Evolutionary conservation across 2,329 filamentous ascomycete species (phyloP).

Genomic region (Immersiporthe knoxdaviesiana): DNA sequence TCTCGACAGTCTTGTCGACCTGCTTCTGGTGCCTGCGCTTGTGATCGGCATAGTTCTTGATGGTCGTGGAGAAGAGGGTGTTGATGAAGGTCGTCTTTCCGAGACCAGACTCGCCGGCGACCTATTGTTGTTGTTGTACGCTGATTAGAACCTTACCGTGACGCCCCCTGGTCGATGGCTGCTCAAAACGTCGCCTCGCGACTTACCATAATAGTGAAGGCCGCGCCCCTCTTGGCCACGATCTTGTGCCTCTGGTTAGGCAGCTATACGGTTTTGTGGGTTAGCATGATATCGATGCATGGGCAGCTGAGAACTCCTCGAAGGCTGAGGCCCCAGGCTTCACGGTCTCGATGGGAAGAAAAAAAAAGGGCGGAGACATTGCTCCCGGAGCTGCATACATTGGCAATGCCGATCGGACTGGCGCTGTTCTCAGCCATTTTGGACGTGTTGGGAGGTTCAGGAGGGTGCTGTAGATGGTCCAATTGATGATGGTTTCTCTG

Average conservation of each 20-base stretch:
- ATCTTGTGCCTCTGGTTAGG: conserved; percentile 78
- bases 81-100: conserved; percentile 99
- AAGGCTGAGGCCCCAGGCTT: conserved; percentile 5
- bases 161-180: neutral
- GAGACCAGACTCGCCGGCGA: conserved; percentile 96
- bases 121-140: no score
- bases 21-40: conserved; percentile 99
- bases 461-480: conserved; percentile 4
- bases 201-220: conserved; percentile 97
- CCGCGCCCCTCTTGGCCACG: conserved; percentile 83
- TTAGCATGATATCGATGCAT: neutral
- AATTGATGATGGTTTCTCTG: conserved; percentile 20
- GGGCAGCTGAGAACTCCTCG: neutral
- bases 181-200: neutral
- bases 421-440: conserved; percentile 46
- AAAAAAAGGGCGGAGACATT: conserved; percentile 9
- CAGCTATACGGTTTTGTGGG: conserved; percentile 41
- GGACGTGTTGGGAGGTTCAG: conserved; percentile 10
- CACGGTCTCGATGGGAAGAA: neutral
- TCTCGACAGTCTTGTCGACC: conserved; percentile 99
- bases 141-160: conserved; percentile 3
- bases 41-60: conserved; percentile 99
- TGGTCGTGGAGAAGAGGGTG: conserved; percentile 99
- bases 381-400: conserved; percentile 12
- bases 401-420: conserved; percentile 71